A percentile compares a stretch with the other conserved stretches of the same genome.
Evolutionary conservation across 257 asterid genomes (phyloP).

Genomic region (Gentiana dahurica): DNA sequence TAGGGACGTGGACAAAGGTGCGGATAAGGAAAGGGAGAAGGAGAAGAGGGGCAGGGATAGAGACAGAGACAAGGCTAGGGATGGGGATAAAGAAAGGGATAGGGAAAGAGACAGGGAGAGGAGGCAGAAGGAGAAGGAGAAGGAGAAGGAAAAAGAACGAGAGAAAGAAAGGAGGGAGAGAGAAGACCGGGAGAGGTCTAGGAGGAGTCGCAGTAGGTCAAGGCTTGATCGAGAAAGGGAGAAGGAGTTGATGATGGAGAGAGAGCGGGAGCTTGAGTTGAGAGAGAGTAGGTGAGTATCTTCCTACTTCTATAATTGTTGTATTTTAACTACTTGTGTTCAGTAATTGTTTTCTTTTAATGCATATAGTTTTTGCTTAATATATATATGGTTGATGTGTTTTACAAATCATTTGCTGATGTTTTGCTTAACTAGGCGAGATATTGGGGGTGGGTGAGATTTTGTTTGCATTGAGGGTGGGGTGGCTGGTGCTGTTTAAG

Average conservation of each 20-base stretch:
- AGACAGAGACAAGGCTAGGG: conserved; percentile 43
- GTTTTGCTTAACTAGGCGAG: no score
- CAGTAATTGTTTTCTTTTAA: no score
- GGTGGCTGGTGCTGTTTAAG: no score
- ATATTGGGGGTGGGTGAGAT: no score
- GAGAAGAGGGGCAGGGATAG: conserved; percentile 57
- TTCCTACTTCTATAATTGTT: conserved; percentile 2
- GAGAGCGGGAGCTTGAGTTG: conserved; percentile 51
- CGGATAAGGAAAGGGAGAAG: conserved; percentile 34
- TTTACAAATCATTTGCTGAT: no score
- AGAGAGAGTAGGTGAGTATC: conserved; percentile 75
- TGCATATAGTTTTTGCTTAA: no score
- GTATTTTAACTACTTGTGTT: no score
- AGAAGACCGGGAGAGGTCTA: conserved; percentile 40
- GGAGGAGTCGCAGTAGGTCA: conserved; percentile 77
- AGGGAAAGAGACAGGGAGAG: conserved; percentile 22
- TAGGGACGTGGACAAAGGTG: conserved; percentile 21
- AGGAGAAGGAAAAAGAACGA: conserved; percentile 19
- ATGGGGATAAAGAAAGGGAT: conserved; percentile 35
- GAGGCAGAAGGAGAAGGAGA: conserved; percentile 24
- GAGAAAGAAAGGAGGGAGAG: conserved; percentile 29
- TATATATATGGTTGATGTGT: no score
- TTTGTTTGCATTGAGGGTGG: no score
- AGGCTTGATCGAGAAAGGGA: conserved; percentile 57
- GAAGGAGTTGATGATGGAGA: conserved; percentile 46